These are phyloP conservation scores for Monosporascus sp. DNA, from an alignment of 2,329 filamentous ascomycete species.

Conservation along the genomic window DNA sequence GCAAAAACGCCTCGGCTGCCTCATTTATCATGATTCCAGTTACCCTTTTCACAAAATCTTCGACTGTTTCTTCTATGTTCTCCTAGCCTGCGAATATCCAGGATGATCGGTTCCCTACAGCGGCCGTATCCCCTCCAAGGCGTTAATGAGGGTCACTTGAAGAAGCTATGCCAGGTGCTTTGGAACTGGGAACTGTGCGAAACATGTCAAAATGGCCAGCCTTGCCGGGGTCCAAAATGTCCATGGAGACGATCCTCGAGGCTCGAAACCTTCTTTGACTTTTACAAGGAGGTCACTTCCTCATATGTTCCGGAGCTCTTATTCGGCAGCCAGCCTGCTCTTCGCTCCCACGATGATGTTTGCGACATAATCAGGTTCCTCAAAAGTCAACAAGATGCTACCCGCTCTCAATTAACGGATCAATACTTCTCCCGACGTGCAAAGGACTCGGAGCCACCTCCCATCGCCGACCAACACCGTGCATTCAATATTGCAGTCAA, in stretches of 20 bases:
- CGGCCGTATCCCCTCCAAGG: not conserved
- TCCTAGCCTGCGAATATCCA: no score
- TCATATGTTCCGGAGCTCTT: slow-evolving; percentile 4
- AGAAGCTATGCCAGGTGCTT: not conserved
- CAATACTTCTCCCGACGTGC: not conserved
- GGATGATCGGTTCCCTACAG: no score
- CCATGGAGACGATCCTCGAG: not conserved
- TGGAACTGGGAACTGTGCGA: slow-evolving; percentile 2
- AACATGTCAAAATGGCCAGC: not conserved
- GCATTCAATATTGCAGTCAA: slow-evolving; percentile 3
- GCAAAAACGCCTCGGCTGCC: no score
- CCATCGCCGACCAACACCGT: slow-evolving; percentile 2
- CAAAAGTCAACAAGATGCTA: not conserved
- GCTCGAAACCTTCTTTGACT: slow-evolving; percentile 1
- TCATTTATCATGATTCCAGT: no score
- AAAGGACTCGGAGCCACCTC: not conserved
- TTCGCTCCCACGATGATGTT: slow-evolving; percentile 1
- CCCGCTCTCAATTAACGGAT: not conserved
- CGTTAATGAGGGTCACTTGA: not conserved
- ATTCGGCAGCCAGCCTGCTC: not conserved
- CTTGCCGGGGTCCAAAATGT: not conserved
- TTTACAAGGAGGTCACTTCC: slow-evolving; percentile 3
- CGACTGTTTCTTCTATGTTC: no score
- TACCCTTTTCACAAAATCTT: no score
- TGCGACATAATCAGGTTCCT: not conserved